Base-by-base conservation (phyloP, 306 rosid genomes). In the Ziziphus jujuba region DNA sequence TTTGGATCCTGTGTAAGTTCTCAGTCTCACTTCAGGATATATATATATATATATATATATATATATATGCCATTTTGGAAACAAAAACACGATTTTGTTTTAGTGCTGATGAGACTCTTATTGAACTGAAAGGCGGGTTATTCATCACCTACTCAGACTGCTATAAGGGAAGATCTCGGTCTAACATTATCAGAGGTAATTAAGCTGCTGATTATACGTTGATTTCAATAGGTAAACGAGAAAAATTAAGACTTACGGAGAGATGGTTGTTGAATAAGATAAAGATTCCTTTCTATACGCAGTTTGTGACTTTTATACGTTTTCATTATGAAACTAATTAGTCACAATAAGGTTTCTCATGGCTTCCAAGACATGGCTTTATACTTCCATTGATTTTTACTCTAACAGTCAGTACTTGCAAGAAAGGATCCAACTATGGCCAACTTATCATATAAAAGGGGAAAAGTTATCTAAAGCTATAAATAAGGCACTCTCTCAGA, bases 71-170 rank as follows among this genome's bases (percentile, higher is more conserved):
- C 24, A 24, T 4, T 40, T 3, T 8, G 11, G 6, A 54, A 10
- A 51, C 2, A 21, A 16, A 44, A 2, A 28, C 23, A 17, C 7
- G 28, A 22, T 12, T 28, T 71, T 36, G 40, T 66, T 19, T 57
- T 70, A n/a, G 57, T 62, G 36, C 4, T 72, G 17, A 78, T 72
- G 17, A 78, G 47, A 51, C 51, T 75, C 20, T 77, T 50, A 21
- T 47, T 63, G 5, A 34, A 60, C 59, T 75, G 77, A 15, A 89
- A 93, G 99, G 91, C 65, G 34, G 97, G 97, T 62, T 93, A 88
- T 78, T 93, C 99, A 54, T 93, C 99, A 31, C 99, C 99, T 12
- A 75, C 93, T 59, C 90, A 90, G 71, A 72, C 71, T 66, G 99
- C 86, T 60, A 86, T 93, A 75, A 79, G 71, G 16, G 38, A 72